These are phyloP conservation scores for Boletus subparvulus DNA, from an alignment of 768 basidiomycete genomes.

Conservation along the genomic window DNA sequence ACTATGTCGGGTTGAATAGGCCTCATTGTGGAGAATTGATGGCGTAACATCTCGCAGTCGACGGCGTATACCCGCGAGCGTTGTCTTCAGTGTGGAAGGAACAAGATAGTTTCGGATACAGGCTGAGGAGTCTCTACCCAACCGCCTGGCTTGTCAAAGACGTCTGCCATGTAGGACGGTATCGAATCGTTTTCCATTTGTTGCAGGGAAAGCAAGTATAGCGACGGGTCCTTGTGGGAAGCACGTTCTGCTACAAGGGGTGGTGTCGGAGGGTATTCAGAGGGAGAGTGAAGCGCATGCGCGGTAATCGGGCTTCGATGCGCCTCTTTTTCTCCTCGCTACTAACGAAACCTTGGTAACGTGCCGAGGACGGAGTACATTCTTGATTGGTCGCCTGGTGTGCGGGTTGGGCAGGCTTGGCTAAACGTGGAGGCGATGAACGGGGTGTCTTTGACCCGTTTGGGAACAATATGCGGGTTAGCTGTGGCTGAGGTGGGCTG, in stretches of 20 bases:
- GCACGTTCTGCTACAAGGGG: slow-evolving; percentile 49
- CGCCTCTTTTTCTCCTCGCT: slow-evolving; percentile 77
- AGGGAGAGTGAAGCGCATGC: slow-evolving; percentile 20
- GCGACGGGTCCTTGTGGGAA: no score
- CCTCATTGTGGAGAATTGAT: background rate
- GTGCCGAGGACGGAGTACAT: slow-evolving; percentile 85
- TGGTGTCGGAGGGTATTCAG: slow-evolving; percentile 53
- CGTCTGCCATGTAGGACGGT: slow-evolving; percentile 69
- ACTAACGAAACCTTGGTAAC: slow-evolving; percentile 56
- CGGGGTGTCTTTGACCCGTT: no score
- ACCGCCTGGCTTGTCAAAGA: slow-evolving; percentile 59
- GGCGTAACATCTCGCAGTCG: slow-evolving; percentile 93
- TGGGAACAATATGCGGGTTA: no score
- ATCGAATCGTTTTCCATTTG: no score
- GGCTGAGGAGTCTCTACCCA: slow-evolving; percentile 83
- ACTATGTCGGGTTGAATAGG: slow-evolving; percentile 47
- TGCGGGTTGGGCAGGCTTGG: no score
- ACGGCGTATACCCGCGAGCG: slow-evolving; percentile 69
- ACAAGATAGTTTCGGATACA: slow-evolving; percentile 27
- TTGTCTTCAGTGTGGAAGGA: slow-evolving; percentile 30
- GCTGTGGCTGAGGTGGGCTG: background rate
- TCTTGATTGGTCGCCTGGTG: slow-evolving; percentile 24
- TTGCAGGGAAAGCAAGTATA: no score
- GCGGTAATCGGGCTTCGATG: slow-evolving; percentile 42
- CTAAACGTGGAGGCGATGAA: no score